phyloP scores from a whole-genome alignment of 108 stramenopile species.

The Pseudonitzschia delicatissima region DNA sequence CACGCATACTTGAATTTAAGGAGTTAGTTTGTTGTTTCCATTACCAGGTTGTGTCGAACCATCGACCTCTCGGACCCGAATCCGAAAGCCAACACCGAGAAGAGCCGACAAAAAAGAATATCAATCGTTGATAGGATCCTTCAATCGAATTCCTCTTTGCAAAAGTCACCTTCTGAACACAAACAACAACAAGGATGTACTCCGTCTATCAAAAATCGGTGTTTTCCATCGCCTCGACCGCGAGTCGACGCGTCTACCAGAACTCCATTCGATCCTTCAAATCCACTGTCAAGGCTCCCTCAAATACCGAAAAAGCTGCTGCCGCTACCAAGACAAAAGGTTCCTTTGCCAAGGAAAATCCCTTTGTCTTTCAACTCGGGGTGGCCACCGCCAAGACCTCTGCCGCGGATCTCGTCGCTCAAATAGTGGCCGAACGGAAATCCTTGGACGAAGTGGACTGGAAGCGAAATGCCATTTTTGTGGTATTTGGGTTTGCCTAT shows the following conservation, averaged over 20 bases:
- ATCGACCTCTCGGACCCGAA: too few species aligned
- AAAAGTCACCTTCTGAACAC: too few species aligned
- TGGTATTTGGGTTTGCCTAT: conserved; percentile 84
- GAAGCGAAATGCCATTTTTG: conserved; percentile 78
- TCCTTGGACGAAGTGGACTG: conserved; percentile 73
- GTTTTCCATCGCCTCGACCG: conserved; percentile 16
- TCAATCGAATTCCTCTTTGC: too few species aligned
- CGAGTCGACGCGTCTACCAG: conserved; percentile 30
- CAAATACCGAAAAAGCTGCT: conserved; percentile 11
- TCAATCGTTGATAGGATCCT: too few species aligned
- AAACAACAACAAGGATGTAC: conserved; percentile 14
- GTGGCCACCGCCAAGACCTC: conserved; percentile 81
- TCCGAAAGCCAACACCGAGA: too few species aligned
- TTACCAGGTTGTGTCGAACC: too few species aligned
- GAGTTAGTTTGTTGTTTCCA: too few species aligned
- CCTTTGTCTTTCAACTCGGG: conserved; percentile 76
- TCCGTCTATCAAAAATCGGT: conserved; percentile 22
- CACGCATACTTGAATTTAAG: too few species aligned
- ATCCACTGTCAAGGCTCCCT: conserved; percentile 1
- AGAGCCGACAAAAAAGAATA: too few species aligned
- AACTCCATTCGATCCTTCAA: conserved; percentile 22
- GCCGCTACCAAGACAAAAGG: not conserved
- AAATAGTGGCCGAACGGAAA: conserved; percentile 76
- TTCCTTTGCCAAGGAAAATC: conserved; percentile 65
- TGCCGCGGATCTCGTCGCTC: conserved; percentile 78